These are phyloP conservation scores for Samsoniella hepiali DNA, from an alignment of 2,329 filamentous ascomycete genomes.

Conservation along the genomic window DNA sequence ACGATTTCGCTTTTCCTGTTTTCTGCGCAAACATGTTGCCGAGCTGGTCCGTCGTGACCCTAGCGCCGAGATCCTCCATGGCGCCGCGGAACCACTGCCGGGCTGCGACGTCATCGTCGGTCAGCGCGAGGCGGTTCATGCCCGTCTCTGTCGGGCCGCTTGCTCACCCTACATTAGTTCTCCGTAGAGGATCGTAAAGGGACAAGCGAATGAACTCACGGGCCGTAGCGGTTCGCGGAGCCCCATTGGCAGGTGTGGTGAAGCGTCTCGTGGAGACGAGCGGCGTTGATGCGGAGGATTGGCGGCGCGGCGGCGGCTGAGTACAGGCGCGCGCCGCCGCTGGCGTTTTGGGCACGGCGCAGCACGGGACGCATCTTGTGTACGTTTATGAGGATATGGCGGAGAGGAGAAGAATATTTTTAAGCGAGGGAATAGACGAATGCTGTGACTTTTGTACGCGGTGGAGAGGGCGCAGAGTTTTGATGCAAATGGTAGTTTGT, in stretches of 20 bases:
- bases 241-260: conserved; percentile 35
- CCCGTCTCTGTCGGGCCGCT: conserved; percentile 56
- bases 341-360: not conserved
- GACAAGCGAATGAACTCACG: conserved; percentile 24
- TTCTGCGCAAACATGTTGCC: conserved; percentile 75
- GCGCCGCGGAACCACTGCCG: conserved; percentile 74
- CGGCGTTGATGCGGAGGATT: conserved; percentile 27
- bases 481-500: not conserved
- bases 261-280: conserved; percentile 29
- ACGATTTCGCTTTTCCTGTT: conserved; percentile 54
- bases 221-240: conserved; percentile 28
- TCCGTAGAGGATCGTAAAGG: no score
- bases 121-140: conserved; percentile 74
- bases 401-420: no score
- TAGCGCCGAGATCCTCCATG: conserved; percentile 62
- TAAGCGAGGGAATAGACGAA: not conserved
- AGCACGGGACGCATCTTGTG: not conserved
- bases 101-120: conserved; percentile 69
- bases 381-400: not conserved
- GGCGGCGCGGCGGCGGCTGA: conserved; percentile 3
- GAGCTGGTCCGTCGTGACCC: conserved; percentile 69
- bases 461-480: conserved; percentile 2
- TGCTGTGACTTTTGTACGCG: not conserved
- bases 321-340: not conserved
- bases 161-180: no score